A percentile compares a stretch with the other conserved stretches of the same genome.
These are phyloP conservation scores for Nannizzia gypsea DNA, from an alignment of 2,329 filamentous ascomycete species.

Conservation along the genomic window DNA sequence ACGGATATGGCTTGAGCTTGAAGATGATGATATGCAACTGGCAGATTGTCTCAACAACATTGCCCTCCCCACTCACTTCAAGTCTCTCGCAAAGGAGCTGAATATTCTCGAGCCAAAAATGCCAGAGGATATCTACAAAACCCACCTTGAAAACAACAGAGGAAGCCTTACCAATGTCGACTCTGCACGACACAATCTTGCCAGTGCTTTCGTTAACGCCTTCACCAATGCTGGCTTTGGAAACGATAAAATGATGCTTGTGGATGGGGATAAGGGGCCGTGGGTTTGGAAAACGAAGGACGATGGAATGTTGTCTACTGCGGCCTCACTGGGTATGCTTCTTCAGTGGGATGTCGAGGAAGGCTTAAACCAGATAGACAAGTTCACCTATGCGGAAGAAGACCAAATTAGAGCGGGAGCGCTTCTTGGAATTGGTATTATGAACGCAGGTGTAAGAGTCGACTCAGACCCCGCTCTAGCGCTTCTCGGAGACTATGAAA, in stretches of 20 bases:
- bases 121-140: slow-evolving; percentile 98
- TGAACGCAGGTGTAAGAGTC: slow-evolving; percentile 81
- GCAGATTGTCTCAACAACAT: slow-evolving; percentile 78
- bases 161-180: slow-evolving; percentile 91
- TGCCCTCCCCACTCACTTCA: slow-evolving; percentile 83
- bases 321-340: slow-evolving; percentile 83
- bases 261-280: slow-evolving; percentile 72
- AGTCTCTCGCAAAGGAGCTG: slow-evolving; percentile 82
- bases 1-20: slow-evolving; percentile 66
- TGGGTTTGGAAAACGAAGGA: slow-evolving; percentile 99
- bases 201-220: slow-evolving; percentile 89
- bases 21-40: slow-evolving; percentile 57
- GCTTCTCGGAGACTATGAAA: slow-evolving; percentile 66
- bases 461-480: slow-evolving; percentile 87
- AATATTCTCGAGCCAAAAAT: slow-evolving; percentile 95
- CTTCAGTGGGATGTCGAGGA: slow-evolving; percentile 88
- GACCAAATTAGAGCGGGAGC: slow-evolving; percentile 82
- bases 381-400: slow-evolving; percentile 77
- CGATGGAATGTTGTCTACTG: slow-evolving; percentile 92
- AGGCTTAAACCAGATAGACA: slow-evolving; percentile 86
- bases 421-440: slow-evolving; percentile 84
- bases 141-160: slow-evolving; percentile 87
- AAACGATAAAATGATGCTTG: slow-evolving; percentile 95
- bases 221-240: slow-evolving; percentile 95
- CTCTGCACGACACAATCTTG: slow-evolving; percentile 88